These are phyloP conservation scores for Eragrostis tef DNA, from an alignment of 202 grass and related monocot species.

Conservation along the genomic window DNA sequence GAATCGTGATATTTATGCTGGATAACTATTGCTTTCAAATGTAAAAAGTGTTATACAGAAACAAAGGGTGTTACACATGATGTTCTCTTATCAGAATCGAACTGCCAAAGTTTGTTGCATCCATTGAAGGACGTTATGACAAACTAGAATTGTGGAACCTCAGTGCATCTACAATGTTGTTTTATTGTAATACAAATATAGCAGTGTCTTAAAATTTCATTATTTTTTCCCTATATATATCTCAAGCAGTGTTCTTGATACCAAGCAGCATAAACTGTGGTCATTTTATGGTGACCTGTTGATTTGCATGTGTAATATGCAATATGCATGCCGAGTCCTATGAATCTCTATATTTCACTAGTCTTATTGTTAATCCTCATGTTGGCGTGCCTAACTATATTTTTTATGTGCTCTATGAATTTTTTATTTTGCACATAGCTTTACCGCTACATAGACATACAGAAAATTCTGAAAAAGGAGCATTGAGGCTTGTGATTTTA, in stretches of 20 bases:
- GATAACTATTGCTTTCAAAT: background rate
- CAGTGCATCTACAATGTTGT: background rate
- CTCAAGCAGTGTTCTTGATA: background rate
- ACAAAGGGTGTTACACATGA: background rate
- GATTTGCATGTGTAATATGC: background rate
- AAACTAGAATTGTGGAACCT: background rate
- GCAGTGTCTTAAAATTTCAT: background rate
- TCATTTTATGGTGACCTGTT: background rate
- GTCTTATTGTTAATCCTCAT: background rate
- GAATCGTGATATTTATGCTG: background rate
- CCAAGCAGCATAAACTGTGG: background rate
- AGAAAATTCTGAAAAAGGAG: background rate
- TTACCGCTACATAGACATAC: background rate
- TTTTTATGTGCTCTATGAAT: background rate
- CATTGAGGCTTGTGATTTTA: background rate
- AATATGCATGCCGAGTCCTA: background rate
- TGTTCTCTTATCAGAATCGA: background rate
- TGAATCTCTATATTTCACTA: background rate
- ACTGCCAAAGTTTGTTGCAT: background rate
- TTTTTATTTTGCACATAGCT: background rate
- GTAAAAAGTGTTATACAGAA: background rate
- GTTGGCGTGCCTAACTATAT: background rate
- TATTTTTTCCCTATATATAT: background rate
- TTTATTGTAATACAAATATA: background rate
- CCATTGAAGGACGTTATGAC: background rate